Percentiles rank a stretch among this genome's conserved stretches.
Conservation (phyloP, 2,329 filamentous ascomycete species). For the Scedosporium boydii region DNA sequence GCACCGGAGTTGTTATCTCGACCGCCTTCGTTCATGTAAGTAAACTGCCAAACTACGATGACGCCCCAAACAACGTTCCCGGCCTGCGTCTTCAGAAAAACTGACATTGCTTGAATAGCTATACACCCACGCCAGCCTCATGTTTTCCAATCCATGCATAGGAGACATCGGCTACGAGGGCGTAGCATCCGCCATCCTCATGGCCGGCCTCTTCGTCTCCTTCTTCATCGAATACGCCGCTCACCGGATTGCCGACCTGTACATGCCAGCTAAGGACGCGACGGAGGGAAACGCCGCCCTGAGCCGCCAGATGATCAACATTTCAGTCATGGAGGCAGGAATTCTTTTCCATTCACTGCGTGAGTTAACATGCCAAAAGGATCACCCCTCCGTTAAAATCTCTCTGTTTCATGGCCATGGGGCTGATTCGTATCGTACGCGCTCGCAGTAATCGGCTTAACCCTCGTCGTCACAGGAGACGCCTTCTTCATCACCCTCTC, state of each 20-base stretch:
- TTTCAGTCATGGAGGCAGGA: constrained; percentile 62
- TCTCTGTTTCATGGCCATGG: not conserved
- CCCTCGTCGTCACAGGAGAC: constrained; percentile 50
- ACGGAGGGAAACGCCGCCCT: constrained; percentile 19
- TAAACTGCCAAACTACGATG: constrained; percentile 4
- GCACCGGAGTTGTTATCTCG: constrained; percentile 62
- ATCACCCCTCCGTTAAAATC: too few relatives aligned
- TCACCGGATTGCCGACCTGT: constrained; percentile 40
- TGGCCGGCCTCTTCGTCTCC: constrained; percentile 64
- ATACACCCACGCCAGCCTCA: constrained; percentile 61
- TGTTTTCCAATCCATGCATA: constrained; percentile 64
- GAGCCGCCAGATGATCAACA: constrained; percentile 40
- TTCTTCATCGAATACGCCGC: constrained; percentile 63
- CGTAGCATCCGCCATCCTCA: constrained; percentile 59
- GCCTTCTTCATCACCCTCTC: constrained; percentile 46
- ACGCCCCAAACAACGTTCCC: not conserved
- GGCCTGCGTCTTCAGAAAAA: not conserved
- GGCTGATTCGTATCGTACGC: not conserved
- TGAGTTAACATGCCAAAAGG: constrained; percentile 25
- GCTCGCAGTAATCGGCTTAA: constrained; percentile 48
- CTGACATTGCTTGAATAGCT: constrained; percentile 36
- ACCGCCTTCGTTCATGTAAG: constrained; percentile 60
- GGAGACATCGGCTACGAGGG: constrained; percentile 57
- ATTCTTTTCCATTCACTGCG: constrained; percentile 66
- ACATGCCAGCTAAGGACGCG: constrained; percentile 20